phyloP scores from a whole-genome alignment of 2,329 filamentous ascomycete species.

The Botrytis deweyae region DNA sequence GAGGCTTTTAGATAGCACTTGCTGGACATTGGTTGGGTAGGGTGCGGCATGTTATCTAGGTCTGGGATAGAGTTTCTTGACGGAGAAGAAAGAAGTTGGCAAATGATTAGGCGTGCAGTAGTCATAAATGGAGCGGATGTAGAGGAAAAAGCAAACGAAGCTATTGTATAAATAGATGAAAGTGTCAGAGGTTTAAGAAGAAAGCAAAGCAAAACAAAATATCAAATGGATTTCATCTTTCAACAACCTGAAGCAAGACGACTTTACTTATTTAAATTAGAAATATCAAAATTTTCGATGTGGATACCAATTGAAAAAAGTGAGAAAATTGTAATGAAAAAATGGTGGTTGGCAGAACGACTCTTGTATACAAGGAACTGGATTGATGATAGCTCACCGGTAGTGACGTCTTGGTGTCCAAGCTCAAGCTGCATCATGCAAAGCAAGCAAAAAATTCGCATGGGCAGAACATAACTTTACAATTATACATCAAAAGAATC shows the following conservation, averaged over 20 bases:
- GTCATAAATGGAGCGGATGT: not conserved
- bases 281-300: not conserved
- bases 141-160: constrained; percentile 2
- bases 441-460: constrained; percentile 9
- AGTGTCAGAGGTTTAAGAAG: not conserved
- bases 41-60: not conserved
- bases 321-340: not conserved
- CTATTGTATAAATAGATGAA: not conserved
- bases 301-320: constrained; percentile 3
- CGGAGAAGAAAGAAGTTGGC: not conserved
- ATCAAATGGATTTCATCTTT: not conserved
- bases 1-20: constrained; percentile 3
- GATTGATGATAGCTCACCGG: constrained; percentile 6
- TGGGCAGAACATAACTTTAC: not conserved
- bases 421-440: constrained; percentile 18
- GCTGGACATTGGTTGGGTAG: not conserved
- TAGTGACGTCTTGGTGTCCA: constrained; percentile 16
- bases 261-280: not conserved
- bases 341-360: constrained; percentile 12
- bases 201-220: not conserved
- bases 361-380: not conserved
- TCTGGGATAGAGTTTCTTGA: constrained; percentile 6
- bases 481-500: not conserved
- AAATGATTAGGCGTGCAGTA: not conserved
- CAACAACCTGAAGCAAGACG: not conserved